A percentile compares a stretch with the other conserved stretches of the same genome.
Evolutionary conservation across 2,329 filamentous ascomycete genomes (phyloP).

Genomic region (Thermomyces lanuginosus): DNA sequence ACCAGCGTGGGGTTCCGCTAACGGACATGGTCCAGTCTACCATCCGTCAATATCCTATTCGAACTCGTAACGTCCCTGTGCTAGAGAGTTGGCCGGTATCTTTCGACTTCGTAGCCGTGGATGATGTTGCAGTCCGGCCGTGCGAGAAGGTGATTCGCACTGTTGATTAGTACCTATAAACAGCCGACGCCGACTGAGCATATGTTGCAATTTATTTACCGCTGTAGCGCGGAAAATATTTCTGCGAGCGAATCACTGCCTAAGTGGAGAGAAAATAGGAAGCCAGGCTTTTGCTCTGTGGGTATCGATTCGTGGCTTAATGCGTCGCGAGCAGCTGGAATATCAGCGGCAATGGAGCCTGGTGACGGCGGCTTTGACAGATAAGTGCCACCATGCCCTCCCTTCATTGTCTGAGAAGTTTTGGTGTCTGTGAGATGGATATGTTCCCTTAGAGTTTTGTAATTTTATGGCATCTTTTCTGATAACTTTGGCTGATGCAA

Average conservation of each 20-base stretch:
- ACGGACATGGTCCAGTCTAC: conserved; percentile 1
- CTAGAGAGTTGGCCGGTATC: neutral
- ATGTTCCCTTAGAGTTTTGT: too few species aligned
- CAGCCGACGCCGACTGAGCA: too few species aligned
- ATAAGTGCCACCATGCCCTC: too few species aligned
- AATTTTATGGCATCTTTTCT: too few species aligned
- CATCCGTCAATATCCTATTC: neutral
- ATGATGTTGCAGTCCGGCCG: neutral
- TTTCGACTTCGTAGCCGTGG: neutral
- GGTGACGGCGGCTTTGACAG: too few species aligned
- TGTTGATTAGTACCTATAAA: too few species aligned
- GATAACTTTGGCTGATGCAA: too few species aligned
- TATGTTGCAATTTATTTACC: neutral
- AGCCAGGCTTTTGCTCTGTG: neutral
- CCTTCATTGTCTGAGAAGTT: too few species aligned
- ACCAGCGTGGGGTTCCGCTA: neutral
- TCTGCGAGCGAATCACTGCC: neutral
- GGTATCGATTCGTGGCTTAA: conserved; percentile 1
- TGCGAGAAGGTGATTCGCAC: too few species aligned
- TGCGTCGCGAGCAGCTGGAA: too few species aligned
- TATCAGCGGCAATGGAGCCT: too few species aligned
- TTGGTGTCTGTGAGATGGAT: too few species aligned
- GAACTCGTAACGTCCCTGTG: neutral
- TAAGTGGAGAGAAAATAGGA: neutral
- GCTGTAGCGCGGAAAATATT: conserved; percentile 1